A percentile compares a stretch with the other conserved stretches of the same genome.
These are phyloP conservation scores for Magnusiomyces ingens DNA, from an alignment of 1,139 yeast species.

Conservation along the genomic window DNA sequence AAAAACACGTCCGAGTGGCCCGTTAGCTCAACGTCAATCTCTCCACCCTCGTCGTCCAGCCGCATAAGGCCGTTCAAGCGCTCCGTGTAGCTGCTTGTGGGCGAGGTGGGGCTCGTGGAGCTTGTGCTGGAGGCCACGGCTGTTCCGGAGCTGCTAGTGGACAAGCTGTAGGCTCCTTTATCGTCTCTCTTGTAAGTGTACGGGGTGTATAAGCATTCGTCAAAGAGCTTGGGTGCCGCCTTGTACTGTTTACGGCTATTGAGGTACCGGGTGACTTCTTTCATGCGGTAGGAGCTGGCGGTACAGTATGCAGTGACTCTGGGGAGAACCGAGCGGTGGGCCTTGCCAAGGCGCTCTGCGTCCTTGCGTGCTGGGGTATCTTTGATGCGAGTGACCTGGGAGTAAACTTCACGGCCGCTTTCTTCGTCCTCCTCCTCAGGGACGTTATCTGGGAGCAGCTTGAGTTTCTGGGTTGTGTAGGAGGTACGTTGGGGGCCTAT, in stretches of 20 bases:
- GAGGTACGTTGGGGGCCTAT: slow-evolving; percentile 85
- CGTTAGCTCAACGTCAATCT: slow-evolving; percentile 71
- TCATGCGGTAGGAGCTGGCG: slow-evolving; percentile 85
- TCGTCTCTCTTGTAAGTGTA: slow-evolving; percentile 65
- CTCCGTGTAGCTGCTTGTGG: not conserved
- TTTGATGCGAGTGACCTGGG: slow-evolving; percentile 76
- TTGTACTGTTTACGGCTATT: slow-evolving; percentile 60
- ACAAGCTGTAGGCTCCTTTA: slow-evolving; percentile 32
- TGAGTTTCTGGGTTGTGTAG: slow-evolving; percentile 78
- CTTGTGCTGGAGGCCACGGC: slow-evolving; percentile 7
- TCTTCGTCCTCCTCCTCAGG: slow-evolving; percentile 33
- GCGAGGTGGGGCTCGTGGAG: not conserved
- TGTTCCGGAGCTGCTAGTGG: not conserved
- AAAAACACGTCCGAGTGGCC: slow-evolving; percentile 71
- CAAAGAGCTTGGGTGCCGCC: slow-evolving; percentile 82
- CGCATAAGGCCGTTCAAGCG: slow-evolving; percentile 42
- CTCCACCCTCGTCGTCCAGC: slow-evolving; percentile 91
- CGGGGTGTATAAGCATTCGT: slow-evolving; percentile 89
- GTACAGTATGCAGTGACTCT: slow-evolving; percentile 95
- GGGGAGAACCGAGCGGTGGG: slow-evolving; percentile 58
- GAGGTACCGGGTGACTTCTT: slow-evolving; percentile 77
- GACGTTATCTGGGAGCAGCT: slow-evolving; percentile 79
- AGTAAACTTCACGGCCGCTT: slow-evolving; percentile 54
- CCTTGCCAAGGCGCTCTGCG: slow-evolving; percentile 88
- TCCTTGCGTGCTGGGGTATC: slow-evolving; percentile 91